Evolutionary conservation across 495 filamentous ascomycete genomes (phyloP), one percentile per base, ranked within the genome.

Genomic region (Aspergillus asperescens): DNA sequence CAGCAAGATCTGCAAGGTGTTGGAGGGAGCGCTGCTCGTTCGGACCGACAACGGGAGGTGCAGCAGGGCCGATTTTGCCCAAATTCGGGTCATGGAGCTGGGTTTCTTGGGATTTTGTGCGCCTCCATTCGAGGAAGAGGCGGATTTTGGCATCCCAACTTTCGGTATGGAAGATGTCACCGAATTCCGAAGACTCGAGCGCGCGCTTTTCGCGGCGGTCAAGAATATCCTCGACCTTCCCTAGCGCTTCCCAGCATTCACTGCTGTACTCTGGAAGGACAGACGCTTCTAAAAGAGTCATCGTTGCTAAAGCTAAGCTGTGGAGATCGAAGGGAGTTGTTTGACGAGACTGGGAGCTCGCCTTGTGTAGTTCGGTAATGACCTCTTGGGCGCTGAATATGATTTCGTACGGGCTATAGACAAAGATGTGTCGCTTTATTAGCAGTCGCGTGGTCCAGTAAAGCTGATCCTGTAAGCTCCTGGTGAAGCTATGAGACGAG

Each of bases 361-460:
- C 66, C 35, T 74, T 79, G 50, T 79, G 72, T 47, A 83, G 75
- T 57, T 75, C 74, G 20, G 79, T 74, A 44, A 81, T 74, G 1
- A 85, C 72, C 50, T 83, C 77, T 53, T 77, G 73, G 25, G 83
- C 82, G 15, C 80, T 77, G 52, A 77, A 78, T 9, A 91, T 68
- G 25, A 91, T 73, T 29, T 87, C 80, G 29, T 72, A 68, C 0
- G 80, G 78, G 52, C 77, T 72, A 58, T 80, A 66, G 60, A 80
- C 63, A 62, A 74, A 68, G 69, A 80, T 71, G 73, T 81, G 55
- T 52, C 80, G 69, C 43, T 81, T 77, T 23, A 80, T 75, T 13
- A 90, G 68, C 10, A 91, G 72, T 32, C 81, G 79, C 41, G 81
- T 65, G 55, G 89, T 87, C 81, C 87, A 88, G 66, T 89, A 92